Evolutionary conservation across 331 rosid species (phyloP), one percentile per base, ranked within the genome.

Genomic region (Pyracantha coccinea): DNA sequence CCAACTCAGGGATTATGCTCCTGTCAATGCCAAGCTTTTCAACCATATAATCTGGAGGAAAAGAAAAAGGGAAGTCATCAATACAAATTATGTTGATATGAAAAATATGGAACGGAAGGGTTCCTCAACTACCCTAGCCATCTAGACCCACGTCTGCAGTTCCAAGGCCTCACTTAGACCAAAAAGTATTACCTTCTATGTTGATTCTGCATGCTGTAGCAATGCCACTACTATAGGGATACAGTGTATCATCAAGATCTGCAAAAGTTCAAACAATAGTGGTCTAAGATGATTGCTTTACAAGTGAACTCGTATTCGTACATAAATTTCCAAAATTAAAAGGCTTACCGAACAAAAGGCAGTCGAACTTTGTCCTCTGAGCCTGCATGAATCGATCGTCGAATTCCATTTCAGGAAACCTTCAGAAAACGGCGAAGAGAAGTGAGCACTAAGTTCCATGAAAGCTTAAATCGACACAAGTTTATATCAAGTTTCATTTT

Each of bases 241-340:
- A 94, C 57, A 94, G 87, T 68, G 96, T 92, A 32, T 94, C 99
- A 86, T 94, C 99, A 10, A 94, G 88, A 85, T 94, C 96, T 94
- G 89, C 85, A 83, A 11, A 33, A 21, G 27, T 66, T n/a, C 68
- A 57, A 27, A 74, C 14, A 27, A 50, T 5, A 1, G n/a, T 66
- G 64, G 31, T 70, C 64, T 47, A 8, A 19, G 41, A 38, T 53
- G 78, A 58, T 13, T 13, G 32, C 4, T 31, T 2, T 67, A 27
- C 60, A 12, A 75, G 72, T 47, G 13, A 62, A 76, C 80, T 75
- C 45, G 65, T 50, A 77, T 59, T 23, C 44, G 41, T 7, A 25
- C 35, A 6, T 15, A 75, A 45, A 68, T 24, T 66, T 53, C 66
- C 25, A 1, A 0, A 13, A 47, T 21, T 60, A 38, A 29, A 68